Percentiles rank a stretch among this genome's conserved stretches.
Conservation (phyloP, 1,284 basidiomycete species). For the Moesziomyces sp. region DNA sequence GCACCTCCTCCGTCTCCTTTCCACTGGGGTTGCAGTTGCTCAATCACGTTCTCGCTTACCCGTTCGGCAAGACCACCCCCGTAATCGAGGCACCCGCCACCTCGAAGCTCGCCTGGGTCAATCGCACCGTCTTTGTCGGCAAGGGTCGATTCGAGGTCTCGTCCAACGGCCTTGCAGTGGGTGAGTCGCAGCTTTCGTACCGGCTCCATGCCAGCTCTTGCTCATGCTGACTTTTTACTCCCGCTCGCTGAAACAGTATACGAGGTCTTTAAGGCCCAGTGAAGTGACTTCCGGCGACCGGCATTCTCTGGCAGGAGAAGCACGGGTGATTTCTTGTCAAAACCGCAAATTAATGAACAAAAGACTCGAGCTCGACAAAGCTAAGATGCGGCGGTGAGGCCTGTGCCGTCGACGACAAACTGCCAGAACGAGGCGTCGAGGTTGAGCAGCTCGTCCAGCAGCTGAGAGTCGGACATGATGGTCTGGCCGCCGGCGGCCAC, state of each 20-base stretch:
- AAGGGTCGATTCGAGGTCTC: slow-evolving; percentile 32
- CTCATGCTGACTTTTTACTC: background rate
- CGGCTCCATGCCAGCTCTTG: background rate
- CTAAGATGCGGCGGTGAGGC: background rate
- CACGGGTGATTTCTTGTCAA: too few species aligned
- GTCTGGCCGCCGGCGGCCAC: background rate
- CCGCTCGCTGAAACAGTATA: slow-evolving; percentile 14
- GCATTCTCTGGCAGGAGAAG: too few species aligned
- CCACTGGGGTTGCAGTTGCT: too few species aligned
- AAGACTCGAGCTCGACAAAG: too few species aligned
- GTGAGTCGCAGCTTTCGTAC: slow-evolving; percentile 8
- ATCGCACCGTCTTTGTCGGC: slow-evolving; percentile 40
- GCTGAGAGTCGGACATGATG: slow-evolving; percentile 30
- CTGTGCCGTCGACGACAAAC: slow-evolving; percentile 25
- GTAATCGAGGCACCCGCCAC: slow-evolving; percentile 31
- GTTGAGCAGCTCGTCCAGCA: slow-evolving; percentile 36
- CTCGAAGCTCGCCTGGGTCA: slow-evolving; percentile 45
- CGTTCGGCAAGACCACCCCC: slow-evolving; percentile 17
- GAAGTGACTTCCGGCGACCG: background rate
- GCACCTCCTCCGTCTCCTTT: background rate
- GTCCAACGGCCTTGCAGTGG: slow-evolving; percentile 19
- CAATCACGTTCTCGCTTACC: too few species aligned
- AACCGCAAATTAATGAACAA: too few species aligned
- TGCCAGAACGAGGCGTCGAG: slow-evolving; percentile 39
- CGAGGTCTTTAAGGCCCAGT: slow-evolving; percentile 40